These are phyloP conservation scores for Hyphopichia buzzinii DNA, from an alignment of 1,139 yeast genomes.

Conservation along the genomic window DNA sequence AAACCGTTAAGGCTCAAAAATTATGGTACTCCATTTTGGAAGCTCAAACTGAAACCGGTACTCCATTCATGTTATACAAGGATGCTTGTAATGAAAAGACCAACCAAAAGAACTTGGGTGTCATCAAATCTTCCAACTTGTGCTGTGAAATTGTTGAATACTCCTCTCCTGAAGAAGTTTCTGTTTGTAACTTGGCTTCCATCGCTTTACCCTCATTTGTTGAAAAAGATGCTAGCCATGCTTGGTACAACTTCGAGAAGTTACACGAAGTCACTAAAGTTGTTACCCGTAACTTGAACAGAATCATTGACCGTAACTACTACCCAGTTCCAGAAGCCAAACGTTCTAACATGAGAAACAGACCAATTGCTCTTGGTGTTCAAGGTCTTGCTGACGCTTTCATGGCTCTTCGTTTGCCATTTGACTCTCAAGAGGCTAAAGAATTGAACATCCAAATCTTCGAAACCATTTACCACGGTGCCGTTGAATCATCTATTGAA, in stretches of 20 bases:
- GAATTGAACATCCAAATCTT: conserved; percentile 57
- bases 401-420: conserved; percentile 55
- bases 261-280: conserved; percentile 55
- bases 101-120: conserved; percentile 84
- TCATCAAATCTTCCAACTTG: conserved; percentile 82
- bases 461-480: conserved; percentile 61
- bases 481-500: conserved; percentile 56
- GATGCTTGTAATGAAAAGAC: conserved; percentile 83
- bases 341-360: conserved; percentile 51
- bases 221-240: conserved; percentile 34
- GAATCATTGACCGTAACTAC: conserved; percentile 54
- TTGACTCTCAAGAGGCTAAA: conserved; percentile 56
- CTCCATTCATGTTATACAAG: conserved; percentile 88
- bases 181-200: conserved; percentile 89
- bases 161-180: conserved; percentile 83
- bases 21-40: conserved; percentile 85
- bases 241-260: conserved; percentile 53
- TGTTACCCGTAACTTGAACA: conserved; percentile 53
- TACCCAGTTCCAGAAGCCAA: conserved; percentile 57
- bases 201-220: conserved; percentile 77
- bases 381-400: conserved; percentile 64
- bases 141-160: conserved; percentile 92
- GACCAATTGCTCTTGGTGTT: conserved; percentile 64
- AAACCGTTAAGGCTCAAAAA: conserved; percentile 79
- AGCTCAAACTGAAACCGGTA: conserved; percentile 91